Base-by-base conservation (phyloP, 75 land plant genomes). In the Picea glauca region DNA sequence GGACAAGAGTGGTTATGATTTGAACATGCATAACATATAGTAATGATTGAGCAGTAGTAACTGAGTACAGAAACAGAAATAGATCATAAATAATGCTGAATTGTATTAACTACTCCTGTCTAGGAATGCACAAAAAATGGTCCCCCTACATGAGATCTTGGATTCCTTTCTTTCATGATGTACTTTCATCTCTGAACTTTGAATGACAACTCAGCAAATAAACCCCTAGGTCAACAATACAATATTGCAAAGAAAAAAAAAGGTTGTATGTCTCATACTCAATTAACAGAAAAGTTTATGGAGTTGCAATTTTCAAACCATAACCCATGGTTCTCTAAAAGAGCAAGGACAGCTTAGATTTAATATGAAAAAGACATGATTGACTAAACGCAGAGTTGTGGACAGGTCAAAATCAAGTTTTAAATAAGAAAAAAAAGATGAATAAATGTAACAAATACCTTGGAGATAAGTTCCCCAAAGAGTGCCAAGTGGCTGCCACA, bases 401-500 rank as follows among this genome's bases (percentile, higher is more conserved):
- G 15, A 2, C 70, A 66, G 18, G 38, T 17, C 15, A 4, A 66
- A 35, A n/a, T 2, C 40, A 35, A 1, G 18, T 6, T 66, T 66
- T 35, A 35, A 66, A 32, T 33, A 35, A 2, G n/a, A 20, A 43
- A 77, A 30, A 65, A 17, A 60, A 78, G 46, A 58, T 38, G 31
- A 43, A 57, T 60, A 62, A 79, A 60, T 38, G 58, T 13, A 75
- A 61, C 26, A 61, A 5, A 66, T 63, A 90, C 96, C 91, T 84
- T 90, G 75, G 96, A 94, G 74, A 94, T 82, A 56, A 94, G 87
- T 57, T 94, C 88, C 4, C 89, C 93, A 62, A 46, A 77, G 13
- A 90, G 80, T 58, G 97, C 94, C 26, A 94, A 85, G 72, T 94
- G 91, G 83, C 91, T 92, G 17, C 81, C 89, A 81, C 97, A 94